phyloP scores from a whole-genome alignment of 257 asterid species.

The Sherardia arvensis region DNA sequence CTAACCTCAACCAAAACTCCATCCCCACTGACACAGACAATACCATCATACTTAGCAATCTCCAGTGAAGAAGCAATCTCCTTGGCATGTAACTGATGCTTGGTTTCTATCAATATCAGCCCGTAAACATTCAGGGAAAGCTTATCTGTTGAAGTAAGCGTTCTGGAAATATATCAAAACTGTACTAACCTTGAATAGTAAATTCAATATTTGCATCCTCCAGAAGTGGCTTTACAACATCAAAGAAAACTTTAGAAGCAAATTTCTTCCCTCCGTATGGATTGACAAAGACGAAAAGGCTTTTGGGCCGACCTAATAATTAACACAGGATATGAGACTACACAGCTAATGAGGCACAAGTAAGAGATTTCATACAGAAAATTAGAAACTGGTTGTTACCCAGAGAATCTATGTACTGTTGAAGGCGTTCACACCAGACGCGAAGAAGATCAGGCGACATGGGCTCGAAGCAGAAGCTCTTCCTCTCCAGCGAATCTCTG shows the following conservation, averaged over 20 bases:
- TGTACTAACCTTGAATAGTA: conserved; percentile 48
- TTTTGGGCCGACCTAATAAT: conserved; percentile 76
- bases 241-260: conserved; percentile 48
- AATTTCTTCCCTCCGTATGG: conserved; percentile 90
- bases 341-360: too few relatives aligned
- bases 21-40: conserved; percentile 92
- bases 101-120: conserved; percentile 47
- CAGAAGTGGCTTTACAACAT: conserved; percentile 77
- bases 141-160: background rate
- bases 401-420: conserved; percentile 45
- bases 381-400: conserved; percentile 28
- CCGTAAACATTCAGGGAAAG: background rate
- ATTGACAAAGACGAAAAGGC: conserved; percentile 66
- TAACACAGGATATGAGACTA: background rate
- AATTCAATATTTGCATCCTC: conserved; percentile 72
- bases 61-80: conserved; percentile 62
- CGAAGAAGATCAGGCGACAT: conserved; percentile 36
- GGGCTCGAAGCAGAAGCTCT: conserved; percentile 45
- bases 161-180: background rate
- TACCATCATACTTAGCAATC: conserved; percentile 62
- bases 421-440: conserved; percentile 56
- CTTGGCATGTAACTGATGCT: conserved; percentile 71
- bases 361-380: background rate
- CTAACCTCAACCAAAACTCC: conserved; percentile 92
- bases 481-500: conserved; percentile 29